Base-by-base conservation (phyloP, 306 rosid species). In the Geum urbanum region DNA sequence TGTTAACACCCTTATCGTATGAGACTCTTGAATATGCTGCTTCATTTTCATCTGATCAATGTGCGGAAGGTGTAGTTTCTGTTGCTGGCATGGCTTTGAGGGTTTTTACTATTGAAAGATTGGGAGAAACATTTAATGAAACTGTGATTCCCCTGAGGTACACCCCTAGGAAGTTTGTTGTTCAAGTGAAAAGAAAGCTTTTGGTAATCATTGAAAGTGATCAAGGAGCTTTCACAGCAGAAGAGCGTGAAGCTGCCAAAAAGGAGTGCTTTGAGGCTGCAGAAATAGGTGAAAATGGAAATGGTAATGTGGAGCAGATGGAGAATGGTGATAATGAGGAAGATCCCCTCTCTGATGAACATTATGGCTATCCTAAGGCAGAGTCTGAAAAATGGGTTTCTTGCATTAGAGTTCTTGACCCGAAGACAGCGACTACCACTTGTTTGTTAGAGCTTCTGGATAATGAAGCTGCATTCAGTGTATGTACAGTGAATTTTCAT, bases 91-190 rank as follows among this genome's bases (percentile, higher is more conserved):
- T 82, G 76, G 92, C 91, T 51, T 73, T 94, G 86, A 88, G 99
- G 75, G 90, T 94, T 79, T 89, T 91, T 76, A 88, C 92, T 44
- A 87, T 94, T 64, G 99, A 94, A 80, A 94, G 99, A 72, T 69
- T 94, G 78, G 99, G 97, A 77, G 99, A 94, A 80, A 94, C 97
- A 14, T 94, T 94, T 80, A 91, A 94, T 70, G 99, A 94, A 81
- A 94, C 95, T 71, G 89, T 89, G 41, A 83, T 94, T 84, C 99
- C 99, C 16, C 87, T 94, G n/a, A 87, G 96, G 83, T 94, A 94
- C 85, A 94, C 97, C 0, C 99, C 97, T 44, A 91, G 99, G 77
- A 94, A 94, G 89, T 91, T 94, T 86, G 95, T 89, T 44, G 69
- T 94, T 74, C 99, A 91, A 50, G 92, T 91, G 62, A 91, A 86